Percentiles rank a stretch among this genome's conserved stretches.
phyloP scores from a whole-genome alignment of 2,329 filamentous ascomycete species.

The Domatiomyces catenatus region DNA sequence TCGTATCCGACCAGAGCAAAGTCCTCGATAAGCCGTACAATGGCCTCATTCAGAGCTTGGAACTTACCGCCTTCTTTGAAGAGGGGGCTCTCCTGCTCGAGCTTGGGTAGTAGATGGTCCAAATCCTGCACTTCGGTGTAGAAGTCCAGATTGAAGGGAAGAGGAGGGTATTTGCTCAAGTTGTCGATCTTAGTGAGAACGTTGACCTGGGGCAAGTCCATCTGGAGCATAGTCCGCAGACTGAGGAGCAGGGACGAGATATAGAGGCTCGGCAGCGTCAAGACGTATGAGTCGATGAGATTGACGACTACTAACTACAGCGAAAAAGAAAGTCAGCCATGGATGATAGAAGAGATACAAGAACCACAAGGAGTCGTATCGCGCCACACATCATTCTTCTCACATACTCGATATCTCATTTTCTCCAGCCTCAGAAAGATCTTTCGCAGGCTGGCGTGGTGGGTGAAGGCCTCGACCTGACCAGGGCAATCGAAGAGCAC shows the following conservation, averaged over 20 bases:
- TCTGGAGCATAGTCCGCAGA: constrained; percentile 91
- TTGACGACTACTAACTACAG: constrained; percentile 77
- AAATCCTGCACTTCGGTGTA: constrained; percentile 97
- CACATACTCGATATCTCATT: constrained; percentile 70
- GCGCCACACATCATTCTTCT: constrained; percentile 9
- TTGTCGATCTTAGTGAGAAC: constrained; percentile 98
- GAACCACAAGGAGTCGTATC: neutral
- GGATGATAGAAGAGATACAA: constrained; percentile 4
- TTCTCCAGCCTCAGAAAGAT: constrained; percentile 87
- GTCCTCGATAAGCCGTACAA: constrained; percentile 72
- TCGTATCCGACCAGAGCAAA: constrained; percentile 86
- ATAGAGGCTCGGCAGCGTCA: constrained; percentile 86
- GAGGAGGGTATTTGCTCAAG: constrained; percentile 62
- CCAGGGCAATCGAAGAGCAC: constrained; percentile 91
- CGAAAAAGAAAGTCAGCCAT: constrained; percentile 1
- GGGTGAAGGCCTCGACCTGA: constrained; percentile 92
- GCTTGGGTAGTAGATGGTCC: constrained; percentile 61
- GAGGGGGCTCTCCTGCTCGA: constrained; percentile 62
- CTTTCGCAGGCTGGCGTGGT: constrained; percentile 79
- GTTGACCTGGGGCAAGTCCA: constrained; percentile 92
- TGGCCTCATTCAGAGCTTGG: constrained; percentile 66
- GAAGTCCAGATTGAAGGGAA: constrained; percentile 91
- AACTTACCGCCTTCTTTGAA: constrained; percentile 57
- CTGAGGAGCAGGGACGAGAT: constrained; percentile 87
- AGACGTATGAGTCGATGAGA: constrained; percentile 82